Evolutionary conservation across 2,329 filamentous ascomycete species (phyloP), one percentile per base, ranked within the genome.

Genomic region (Ophiostoma australiae): DNA sequence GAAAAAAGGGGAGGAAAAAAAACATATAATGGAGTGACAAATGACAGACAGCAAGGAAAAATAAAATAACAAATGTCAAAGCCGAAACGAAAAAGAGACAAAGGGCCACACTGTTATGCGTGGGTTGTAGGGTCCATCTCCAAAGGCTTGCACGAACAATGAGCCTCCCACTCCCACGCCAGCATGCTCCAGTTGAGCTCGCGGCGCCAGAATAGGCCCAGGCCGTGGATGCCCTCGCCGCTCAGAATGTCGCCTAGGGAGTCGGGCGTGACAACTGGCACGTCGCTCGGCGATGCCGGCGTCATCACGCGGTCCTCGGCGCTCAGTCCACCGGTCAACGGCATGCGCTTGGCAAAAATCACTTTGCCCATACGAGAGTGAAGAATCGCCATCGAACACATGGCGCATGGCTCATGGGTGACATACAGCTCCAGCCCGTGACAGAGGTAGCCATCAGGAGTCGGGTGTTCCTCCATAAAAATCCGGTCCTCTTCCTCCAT

Each of bases 331-430:
- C 94, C 94, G 15, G 91, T 96, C 74, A 87, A 82, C 67, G 87
- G 86, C 91, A 97, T 95, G 70, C 91, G 87, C 73, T 89, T 85
- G 74, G 87, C 88, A 80, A 97, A 97, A 55, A 97, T 86, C 69
- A 94, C 91, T 70, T 91, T 89, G 65, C 92, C 90, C 85, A 99
- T 97, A 69, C 95, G 88, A 10, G 94, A 97, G 78, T 98, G 94
- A 31, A 98, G 84, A 75, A 98, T 91, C 1, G 92, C 95, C 95
- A 98, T 98, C 48, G 91, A 93, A 81, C 95, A 99, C 87, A 97
- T 96, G 72, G 97, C 87, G 78, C 95, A 99, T 5, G 95, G 95
- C 81, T 99, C 95, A 77, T 98, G 94, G 1, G 94, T 97, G 73
- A 96, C 84, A 81, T 97, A 98, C 71, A 99, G 87, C 80, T 98